These are phyloP conservation scores for Coemansia sp. DNA, from an alignment of 192 early-diverging fungal species.

Conservation along the genomic window DNA sequence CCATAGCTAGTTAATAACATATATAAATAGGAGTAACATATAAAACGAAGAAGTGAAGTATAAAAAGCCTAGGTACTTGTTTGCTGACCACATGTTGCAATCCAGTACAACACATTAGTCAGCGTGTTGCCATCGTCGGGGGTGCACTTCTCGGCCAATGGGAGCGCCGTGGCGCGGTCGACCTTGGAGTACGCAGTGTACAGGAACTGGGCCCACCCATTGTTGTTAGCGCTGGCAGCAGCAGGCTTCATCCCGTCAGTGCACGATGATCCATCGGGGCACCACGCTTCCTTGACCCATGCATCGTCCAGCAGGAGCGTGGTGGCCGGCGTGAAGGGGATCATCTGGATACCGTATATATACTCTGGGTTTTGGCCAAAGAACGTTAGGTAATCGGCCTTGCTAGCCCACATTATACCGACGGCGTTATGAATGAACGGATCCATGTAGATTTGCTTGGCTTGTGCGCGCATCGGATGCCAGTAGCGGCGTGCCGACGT, in stretches of 20 bases:
- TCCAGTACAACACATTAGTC: constrained; percentile 57
- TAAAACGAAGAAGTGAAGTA: neutral
- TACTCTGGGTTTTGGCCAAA: constrained; percentile 52
- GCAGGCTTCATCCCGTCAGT: constrained; percentile 47
- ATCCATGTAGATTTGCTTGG: constrained; percentile 30
- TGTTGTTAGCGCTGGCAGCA: constrained; percentile 18
- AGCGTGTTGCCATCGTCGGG: constrained; percentile 59
- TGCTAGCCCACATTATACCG: constrained; percentile 57
- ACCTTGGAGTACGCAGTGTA: constrained; percentile 53
- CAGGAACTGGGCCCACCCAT: constrained; percentile 52
- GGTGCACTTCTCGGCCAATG: constrained; percentile 19
- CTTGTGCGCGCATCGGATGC: constrained; percentile 43
- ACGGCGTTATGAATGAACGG: constrained; percentile 46
- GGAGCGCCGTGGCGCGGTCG: constrained; percentile 40
- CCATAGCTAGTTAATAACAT: neutral
- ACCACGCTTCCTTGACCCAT: constrained; percentile 55
- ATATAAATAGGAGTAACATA: neutral
- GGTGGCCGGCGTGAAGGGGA: constrained; percentile 57
- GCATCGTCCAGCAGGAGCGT: constrained; percentile 28
- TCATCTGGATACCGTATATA: constrained; percentile 60
- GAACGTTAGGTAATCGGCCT: constrained; percentile 53
- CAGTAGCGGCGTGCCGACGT: constrained; percentile 54
- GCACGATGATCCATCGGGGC: constrained; percentile 25
- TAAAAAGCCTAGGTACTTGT: neutral
- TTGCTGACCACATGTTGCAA: constrained; percentile 45